phyloP scores from a whole-genome alignment of 441 rosid genomes.

The Adansonia gregorii region DNA sequence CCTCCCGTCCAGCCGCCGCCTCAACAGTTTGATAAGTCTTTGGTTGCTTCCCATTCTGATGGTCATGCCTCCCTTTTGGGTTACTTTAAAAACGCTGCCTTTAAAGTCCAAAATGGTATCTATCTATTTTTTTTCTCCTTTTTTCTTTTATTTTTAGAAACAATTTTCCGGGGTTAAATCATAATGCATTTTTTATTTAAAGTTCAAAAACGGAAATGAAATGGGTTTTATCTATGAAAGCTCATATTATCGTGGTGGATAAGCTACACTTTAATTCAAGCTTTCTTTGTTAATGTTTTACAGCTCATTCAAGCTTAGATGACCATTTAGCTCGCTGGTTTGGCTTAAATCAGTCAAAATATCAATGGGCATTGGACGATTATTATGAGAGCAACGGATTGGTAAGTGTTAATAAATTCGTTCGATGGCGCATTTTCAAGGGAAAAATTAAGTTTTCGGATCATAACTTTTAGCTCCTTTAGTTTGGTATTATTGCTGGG shows the following conservation, averaged over 20 bases:
- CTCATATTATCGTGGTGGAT: not conserved
- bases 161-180: not conserved
- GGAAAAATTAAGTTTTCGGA: not conserved
- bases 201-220: not conserved
- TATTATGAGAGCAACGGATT: slow-evolving; percentile 32
- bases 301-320: slow-evolving; percentile 96
- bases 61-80: slow-evolving; percentile 58
- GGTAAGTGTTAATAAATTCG: slow-evolving; percentile 15
- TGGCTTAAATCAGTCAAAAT: slow-evolving; percentile 96
- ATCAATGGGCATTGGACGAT: slow-evolving; percentile 57
- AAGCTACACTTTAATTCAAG: not conserved
- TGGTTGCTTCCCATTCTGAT: slow-evolving; percentile 35
- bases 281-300: slow-evolving; percentile 14
- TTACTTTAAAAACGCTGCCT: slow-evolving; percentile 72
- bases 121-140: not conserved
- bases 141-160: not conserved
- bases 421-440: not conserved
- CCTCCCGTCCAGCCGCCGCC: slow-evolving; percentile 77
- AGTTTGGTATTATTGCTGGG: slow-evolving; percentile 7
- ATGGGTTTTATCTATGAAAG: not conserved
- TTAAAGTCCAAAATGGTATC: slow-evolving; percentile 78
- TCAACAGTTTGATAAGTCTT: slow-evolving; percentile 57
- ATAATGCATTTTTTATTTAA: not conserved
- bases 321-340: slow-evolving; percentile 96
- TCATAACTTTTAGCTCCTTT: slow-evolving; percentile 16